phyloP scores from a whole-genome alignment of 371 early-diverging fungal genomes.

The Apophysomyces sp. region DNA sequence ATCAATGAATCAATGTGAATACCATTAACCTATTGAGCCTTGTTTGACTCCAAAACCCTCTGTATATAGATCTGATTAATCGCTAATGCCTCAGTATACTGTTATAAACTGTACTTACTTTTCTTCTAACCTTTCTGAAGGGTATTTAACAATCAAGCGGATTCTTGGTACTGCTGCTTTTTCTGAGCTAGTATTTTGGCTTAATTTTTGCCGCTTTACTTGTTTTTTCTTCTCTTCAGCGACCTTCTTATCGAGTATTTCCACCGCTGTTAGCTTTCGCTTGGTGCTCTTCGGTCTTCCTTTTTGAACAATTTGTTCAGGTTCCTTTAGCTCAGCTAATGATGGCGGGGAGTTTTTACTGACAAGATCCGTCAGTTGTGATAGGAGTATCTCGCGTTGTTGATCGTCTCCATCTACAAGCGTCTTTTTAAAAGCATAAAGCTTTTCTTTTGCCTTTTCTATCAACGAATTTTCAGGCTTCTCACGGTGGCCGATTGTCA shows the following conservation, averaged over 20 bases:
- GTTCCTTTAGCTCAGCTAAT: neutral
- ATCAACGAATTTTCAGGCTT: neutral
- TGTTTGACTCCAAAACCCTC: neutral
- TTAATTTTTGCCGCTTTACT: neutral
- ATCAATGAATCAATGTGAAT: neutral
- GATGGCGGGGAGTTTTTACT: neutral
- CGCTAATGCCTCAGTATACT: neutral
- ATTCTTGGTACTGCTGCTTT: neutral
- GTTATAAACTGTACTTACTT: neutral
- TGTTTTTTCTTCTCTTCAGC: neutral
- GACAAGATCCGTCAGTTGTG: neutral
- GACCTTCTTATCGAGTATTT: neutral
- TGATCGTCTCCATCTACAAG: neutral
- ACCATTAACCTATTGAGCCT: neutral
- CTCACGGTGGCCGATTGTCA: neutral
- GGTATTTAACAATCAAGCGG: neutral
- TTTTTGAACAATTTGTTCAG: neutral
- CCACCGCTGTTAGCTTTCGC: neutral
- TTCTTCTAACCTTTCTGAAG: neutral
- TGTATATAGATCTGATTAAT: neutral
- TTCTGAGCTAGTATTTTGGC: neutral
- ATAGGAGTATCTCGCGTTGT: neutral
- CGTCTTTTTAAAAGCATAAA: neutral
- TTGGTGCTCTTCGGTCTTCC: neutral
- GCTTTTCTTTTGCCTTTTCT: neutral